Evolutionary conservation across 768 basidiomycete species (phyloP), one percentile per base, ranked within the genome.

Genomic region (Lentinula aciculospora): DNA sequence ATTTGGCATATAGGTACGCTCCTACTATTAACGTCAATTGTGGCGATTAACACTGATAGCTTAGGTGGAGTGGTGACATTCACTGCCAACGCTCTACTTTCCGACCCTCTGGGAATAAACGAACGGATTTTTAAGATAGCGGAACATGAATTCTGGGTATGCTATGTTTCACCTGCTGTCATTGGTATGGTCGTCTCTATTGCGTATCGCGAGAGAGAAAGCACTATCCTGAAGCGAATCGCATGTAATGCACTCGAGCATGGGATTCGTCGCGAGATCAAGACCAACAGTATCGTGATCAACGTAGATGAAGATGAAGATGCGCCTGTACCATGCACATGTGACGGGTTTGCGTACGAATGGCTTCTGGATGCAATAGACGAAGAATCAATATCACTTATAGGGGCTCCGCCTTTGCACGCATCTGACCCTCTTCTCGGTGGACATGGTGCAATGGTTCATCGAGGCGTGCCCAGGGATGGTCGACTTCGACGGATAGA

Each of bases 51-150:
- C 23, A 27, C 28, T 34, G 57, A 4, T 19, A 36, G 0, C 23
- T 23, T 58, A 92, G 90, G 90, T 48, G 90, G 90, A 3, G 69
- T 92, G 60, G 77, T 84, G 2, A 89, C 88, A 1, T 87, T 92
- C 58, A 86, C 84, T 17, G 78, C 89, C 1, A 72, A 72, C 54
- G 85, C 82, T 19, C 74, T 92, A 47, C 60, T 77, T 12, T 76
- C 81, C 34, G 76, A 86, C 64, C 81, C 82, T 4, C 53, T 75
- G 34, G 80, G 75, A 13, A 68, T 82, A 10, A 68, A 74, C 40
- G 66, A 79, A 15, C 69, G 77, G 9, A 81, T 92, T 40, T 69
- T 67, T 21, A 73, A 80, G 62, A 68, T 88, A 13, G 68, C 73
- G 56, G 73, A 78, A 39, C 88, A 91, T 63, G 85, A 83, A 23